These are phyloP conservation scores for Venturiaceae sp. DNA, from an alignment of 2,329 filamentous ascomycete genomes.

Conservation along the genomic window DNA sequence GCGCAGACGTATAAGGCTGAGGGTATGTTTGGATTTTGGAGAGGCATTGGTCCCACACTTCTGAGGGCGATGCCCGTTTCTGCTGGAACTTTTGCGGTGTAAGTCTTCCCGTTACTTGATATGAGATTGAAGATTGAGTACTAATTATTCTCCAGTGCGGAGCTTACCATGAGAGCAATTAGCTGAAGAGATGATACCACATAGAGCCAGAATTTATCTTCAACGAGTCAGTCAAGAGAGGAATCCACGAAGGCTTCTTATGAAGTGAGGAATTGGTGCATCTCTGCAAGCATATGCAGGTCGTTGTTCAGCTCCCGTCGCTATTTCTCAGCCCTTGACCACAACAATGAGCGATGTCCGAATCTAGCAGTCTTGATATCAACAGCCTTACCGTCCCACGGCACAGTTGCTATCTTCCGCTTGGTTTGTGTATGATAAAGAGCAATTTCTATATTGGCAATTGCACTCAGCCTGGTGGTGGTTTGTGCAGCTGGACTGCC, in stretches of 20 bases:
- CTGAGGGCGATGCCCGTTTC: conserved; percentile 94
- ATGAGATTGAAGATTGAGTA: neutral
- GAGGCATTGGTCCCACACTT: conserved; percentile 81
- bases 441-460: neutral
- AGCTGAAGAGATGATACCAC: conserved; percentile 15
- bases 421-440: neutral
- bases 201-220: neutral
- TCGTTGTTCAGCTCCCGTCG: too few relatives aligned
- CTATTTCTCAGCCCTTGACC: neutral
- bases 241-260: neutral
- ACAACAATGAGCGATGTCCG: neutral
- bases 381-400: neutral
- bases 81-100: conserved; percentile 91
- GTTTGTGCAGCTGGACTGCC: neutral
- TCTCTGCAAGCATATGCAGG: too few relatives aligned
- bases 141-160: conserved; percentile 14
- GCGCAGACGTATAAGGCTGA: conserved; percentile 68
- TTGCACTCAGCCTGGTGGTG: neutral
- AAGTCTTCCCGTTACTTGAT: conserved; percentile 13
- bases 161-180: conserved; percentile 28
- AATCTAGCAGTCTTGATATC: too few relatives aligned
- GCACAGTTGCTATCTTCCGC: neutral
- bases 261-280: too few relatives aligned
- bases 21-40: conserved; percentile 84
- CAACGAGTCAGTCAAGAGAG: neutral